Evolutionary conservation across 768 basidiomycete species (phyloP), one percentile per base, ranked within the genome.

Genomic region (Serendipita sp.): DNA sequence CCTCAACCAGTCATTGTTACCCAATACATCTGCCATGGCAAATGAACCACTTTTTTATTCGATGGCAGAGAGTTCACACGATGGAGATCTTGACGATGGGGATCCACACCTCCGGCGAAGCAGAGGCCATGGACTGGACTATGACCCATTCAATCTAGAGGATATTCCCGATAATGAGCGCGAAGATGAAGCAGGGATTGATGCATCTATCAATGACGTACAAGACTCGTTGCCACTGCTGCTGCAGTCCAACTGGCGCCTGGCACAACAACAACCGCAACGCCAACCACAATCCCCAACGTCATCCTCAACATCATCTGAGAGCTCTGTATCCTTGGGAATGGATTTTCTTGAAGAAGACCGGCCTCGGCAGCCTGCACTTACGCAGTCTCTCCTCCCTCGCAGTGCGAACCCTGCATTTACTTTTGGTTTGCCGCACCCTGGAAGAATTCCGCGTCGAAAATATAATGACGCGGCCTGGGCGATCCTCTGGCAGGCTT

Each of bases 31-130:
- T 41, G 80, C 79, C 67, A 74, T 80, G 68, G 78, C 80, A 42
- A 79, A 82, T 22, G 83, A 88, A 73, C 88, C 89, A 61, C 81
- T 91, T 72, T 91, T 91, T 78, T 91, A 87, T 78, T 90, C 88
- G 20, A 90, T 90, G 70, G 74, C 60, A 68, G 68, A 45, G 61
- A 51, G n/a, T 34, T 61, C 58, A 64, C 62, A 60, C 30, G 65
- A 62, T 53, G 74, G 71, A 9, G 75, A 78, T 48, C 67, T 63
- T 16, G 84, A 85, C 26, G 82, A 82, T 66, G 83, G 85, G 48
- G 86, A 88, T 72, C 86, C 86, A 42, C 88, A 89, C 78, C 77
- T 90, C 63, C 80, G 82, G 68, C 73, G 33, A 72, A 72, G 65
- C 75, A 71, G 20, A 66, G 73, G 56, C 76, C 73, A 71, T 69